Base-by-base conservation (phyloP, 495 filamentous ascomycete genomes). In the Neurospora sp. region DNA sequence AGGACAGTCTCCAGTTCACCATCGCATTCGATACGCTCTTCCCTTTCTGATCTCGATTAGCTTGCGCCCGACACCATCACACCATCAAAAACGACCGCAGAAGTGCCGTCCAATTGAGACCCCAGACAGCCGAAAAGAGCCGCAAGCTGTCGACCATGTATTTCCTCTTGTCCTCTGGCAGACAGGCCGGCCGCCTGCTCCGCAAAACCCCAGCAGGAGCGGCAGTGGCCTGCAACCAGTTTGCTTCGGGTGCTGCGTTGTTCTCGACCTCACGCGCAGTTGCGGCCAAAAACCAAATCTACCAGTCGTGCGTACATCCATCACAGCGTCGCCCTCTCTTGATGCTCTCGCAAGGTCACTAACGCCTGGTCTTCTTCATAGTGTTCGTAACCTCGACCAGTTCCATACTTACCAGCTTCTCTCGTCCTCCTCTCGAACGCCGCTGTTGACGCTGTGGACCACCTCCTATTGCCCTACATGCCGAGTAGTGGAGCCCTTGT, bases 361-460 rank as follows among this genome's bases (percentile, higher is more conserved):
- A 72, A 20, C 42, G n/a, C 16, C 71, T 53, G 14, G 68, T 38
- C 16, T 70, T 31, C n/a, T 69, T 14, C n/a, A 37, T 73, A 90
- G 86, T 5, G 82, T 91, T 72, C 89, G 90, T 48, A 83, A 82
- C 42, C 82, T 84, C n/a, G 82, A 87, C 70, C 88, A 91, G 73
- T 85, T 92, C 73, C 79, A 88, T 76, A 89, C 84, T 44, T 86
- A 91, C 72, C 85, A 86, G 22, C 83, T 89, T 59, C 80, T 90
- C 59, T 88, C 88, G 0, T 84, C 89, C 3, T 85, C 86, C n/a
- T 81, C 83, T 10, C 80, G 85, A 27, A 84, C 80, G n/a, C 88
- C 90, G 7, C 81, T 93, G 7, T 82, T 93, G 40, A 92, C 91
- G 1, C 81, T 92, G 16, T 93, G 91, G 91, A 91, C 89, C 1